A percentile compares a stretch with the other conserved stretches of the same genome.
Conservation (phyloP, 2,329 filamentous ascomycete genomes). For the Macrophomina pseudophaseolina region DNA sequence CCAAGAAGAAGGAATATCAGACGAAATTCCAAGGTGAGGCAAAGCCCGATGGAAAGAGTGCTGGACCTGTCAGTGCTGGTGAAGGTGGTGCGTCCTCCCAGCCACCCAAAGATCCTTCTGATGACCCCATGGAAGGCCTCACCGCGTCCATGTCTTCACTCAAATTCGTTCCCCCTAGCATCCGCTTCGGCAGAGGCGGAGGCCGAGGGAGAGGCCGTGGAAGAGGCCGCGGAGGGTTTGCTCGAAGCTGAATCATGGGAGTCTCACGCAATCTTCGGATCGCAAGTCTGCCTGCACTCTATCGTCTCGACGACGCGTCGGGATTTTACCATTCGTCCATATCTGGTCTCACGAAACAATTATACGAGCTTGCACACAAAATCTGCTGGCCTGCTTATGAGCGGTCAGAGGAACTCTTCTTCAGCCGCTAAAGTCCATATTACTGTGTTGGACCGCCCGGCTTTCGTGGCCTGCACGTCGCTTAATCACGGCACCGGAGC, state of each 20-base stretch:
- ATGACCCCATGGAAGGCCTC: slow-evolving; percentile 67
- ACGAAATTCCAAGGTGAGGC: not conserved
- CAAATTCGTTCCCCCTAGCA: slow-evolving; percentile 70
- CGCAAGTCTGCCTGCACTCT: not conserved
- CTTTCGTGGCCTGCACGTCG: too few relatives aligned
- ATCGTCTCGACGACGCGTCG: too few relatives aligned
- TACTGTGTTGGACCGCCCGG: too few relatives aligned
- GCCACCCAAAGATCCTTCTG: slow-evolving; percentile 31
- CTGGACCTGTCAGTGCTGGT: not conserved
- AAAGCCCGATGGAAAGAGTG: not conserved
- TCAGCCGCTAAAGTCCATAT: too few relatives aligned
- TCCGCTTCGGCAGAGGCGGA: slow-evolving; percentile 65
- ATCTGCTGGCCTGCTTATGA: too few relatives aligned
- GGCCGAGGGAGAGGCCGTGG: not conserved
- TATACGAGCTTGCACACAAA: too few relatives aligned
- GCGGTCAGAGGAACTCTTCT: too few relatives aligned
- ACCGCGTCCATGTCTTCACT: slow-evolving; percentile 72
- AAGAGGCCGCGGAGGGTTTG: slow-evolving; percentile 15
- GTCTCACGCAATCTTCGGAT: not conserved
- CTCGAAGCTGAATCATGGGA: slow-evolving; percentile 11
- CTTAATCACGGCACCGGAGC: too few relatives aligned
- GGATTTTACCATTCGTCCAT: too few relatives aligned
- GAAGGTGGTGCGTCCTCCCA: slow-evolving; percentile 19
- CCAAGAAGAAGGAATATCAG: not conserved
- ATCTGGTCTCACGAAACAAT: too few relatives aligned